phyloP scores from a whole-genome alignment of 805 yeast species.

The Tetrapisispora iriomotensis region DNA sequence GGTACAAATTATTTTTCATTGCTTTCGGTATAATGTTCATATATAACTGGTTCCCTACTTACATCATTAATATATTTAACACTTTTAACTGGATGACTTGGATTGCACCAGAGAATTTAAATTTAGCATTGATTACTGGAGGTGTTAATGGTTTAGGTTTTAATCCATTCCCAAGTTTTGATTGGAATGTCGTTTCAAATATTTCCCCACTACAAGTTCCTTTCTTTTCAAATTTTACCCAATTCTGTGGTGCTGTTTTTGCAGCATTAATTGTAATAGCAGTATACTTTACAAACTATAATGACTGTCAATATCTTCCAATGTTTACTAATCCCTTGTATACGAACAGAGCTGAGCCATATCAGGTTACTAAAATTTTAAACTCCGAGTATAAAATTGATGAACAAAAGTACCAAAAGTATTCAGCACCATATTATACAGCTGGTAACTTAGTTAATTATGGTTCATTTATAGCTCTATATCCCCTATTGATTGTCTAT shows the following conservation, averaged over 20 bases:
- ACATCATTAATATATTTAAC: conserved; percentile 34
- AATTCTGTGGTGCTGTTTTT: conserved; percentile 28
- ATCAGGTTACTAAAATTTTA: conserved; percentile 38
- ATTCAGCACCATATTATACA: conserved; percentile 57
- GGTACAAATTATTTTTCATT: conserved; percentile 30
- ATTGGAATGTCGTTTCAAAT: conserved; percentile 37
- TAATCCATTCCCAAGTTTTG: conserved; percentile 46
- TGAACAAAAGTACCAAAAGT: conserved; percentile 35
- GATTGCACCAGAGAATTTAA: conserved; percentile 43
- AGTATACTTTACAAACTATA: conserved; percentile 34
- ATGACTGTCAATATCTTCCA: conserved; percentile 33
- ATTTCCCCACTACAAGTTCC: conserved; percentile 36
- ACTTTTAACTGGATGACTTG: conserved; percentile 48
- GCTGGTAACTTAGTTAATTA: conserved; percentile 53
- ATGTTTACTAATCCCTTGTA: conserved; percentile 42
- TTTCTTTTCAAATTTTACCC: conserved; percentile 30
- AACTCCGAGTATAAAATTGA: conserved; percentile 38
- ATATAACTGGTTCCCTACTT: conserved; percentile 39
- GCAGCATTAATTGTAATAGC: conserved; percentile 30
- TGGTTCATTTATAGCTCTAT: conserved; percentile 47
- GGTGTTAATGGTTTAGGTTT: conserved; percentile 38
- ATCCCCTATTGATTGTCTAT: conserved; percentile 46
- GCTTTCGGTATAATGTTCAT: conserved; percentile 29
- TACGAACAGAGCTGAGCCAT: conserved; percentile 42
- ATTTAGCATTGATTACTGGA: conserved; percentile 43